A percentile compares a stretch with the other conserved stretches of the same genome.
Conservation (phyloP, 2,329 filamentous ascomycete genomes). For the Calonectria naviculata region DNA sequence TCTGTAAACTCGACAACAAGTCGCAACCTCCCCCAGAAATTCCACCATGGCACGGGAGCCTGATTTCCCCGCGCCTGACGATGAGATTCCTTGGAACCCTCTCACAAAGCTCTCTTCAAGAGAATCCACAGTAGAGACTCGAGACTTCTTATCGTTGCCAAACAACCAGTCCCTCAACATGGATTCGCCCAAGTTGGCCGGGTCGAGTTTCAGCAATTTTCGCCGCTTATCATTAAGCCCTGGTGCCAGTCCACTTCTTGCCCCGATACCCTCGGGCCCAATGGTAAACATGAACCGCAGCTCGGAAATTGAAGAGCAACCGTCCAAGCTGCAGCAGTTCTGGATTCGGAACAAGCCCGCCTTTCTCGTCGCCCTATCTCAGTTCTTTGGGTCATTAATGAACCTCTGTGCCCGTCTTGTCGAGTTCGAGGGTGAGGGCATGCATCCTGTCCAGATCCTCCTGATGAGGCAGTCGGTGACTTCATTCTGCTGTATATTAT, state of each 20-base stretch:
- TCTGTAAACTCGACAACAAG: background rate
- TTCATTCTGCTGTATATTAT: slow-evolving; percentile 70
- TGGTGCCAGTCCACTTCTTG: slow-evolving; percentile 32
- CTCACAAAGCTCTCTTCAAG: slow-evolving; percentile 25
- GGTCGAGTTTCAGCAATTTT: slow-evolving; percentile 33
- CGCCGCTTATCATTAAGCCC: slow-evolving; percentile 37
- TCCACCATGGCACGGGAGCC: slow-evolving; percentile 29
- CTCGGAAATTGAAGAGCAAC: slow-evolving; percentile 19
- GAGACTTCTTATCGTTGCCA: slow-evolving; percentile 23
- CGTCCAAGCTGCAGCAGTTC: slow-evolving; percentile 47
- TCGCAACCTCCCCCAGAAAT: background rate
- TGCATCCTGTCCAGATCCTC: slow-evolving; percentile 88
- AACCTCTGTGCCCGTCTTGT: slow-evolving; percentile 83
- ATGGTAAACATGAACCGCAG: slow-evolving; percentile 18
- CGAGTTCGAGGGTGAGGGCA: slow-evolving; percentile 76
- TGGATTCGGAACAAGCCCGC: slow-evolving; percentile 79
- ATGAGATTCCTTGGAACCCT: slow-evolving; percentile 28
- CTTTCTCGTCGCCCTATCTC: slow-evolving; percentile 77
- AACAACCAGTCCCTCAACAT: slow-evolving; percentile 25
- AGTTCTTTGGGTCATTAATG: slow-evolving; percentile 88
- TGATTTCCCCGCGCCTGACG: slow-evolving; percentile 29
- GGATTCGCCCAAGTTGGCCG: slow-evolving; percentile 24
- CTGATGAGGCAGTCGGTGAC: slow-evolving; percentile 85
- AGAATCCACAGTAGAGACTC: slow-evolving; percentile 21
- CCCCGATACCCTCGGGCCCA: slow-evolving; percentile 31